A percentile compares a stretch with the other conserved stretches of the same genome.
Conservation (phyloP, 2,329 filamentous ascomycete species). For the Monosporascus sp. region DNA sequence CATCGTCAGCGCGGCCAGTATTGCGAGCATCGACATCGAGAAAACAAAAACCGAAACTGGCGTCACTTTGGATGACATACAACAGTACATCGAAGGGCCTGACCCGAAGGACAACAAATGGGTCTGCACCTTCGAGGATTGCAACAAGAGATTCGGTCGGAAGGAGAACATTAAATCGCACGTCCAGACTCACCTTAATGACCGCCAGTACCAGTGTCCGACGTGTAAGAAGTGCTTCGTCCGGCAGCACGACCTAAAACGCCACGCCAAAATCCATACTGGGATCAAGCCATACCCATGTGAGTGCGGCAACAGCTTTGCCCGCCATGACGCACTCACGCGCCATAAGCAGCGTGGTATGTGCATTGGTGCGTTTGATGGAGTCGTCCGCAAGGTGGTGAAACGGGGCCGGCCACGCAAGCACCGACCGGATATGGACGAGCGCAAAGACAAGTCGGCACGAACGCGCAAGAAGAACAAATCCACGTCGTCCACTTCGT, state of each 20-base stretch:
- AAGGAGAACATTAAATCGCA: slow-evolving; percentile 99
- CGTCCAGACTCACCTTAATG: slow-evolving; percentile 94
- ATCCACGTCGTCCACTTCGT: slow-evolving; percentile 43
- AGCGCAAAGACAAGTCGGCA: slow-evolving; percentile 52
- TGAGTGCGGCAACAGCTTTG: slow-evolving; percentile 90
- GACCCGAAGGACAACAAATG: slow-evolving; percentile 72
- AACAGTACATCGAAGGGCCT: slow-evolving; percentile 66
- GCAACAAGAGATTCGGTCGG: slow-evolving; percentile 86
- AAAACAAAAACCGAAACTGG: slow-evolving; percentile 71
- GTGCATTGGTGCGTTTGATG: slow-evolving; percentile 93
- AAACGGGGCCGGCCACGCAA: slow-evolving; percentile 62
- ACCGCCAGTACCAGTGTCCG: slow-evolving; percentile 90
- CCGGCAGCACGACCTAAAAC: slow-evolving; percentile 92
- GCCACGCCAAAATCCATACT: slow-evolving; percentile 95
- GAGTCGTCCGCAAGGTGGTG: slow-evolving; percentile 55
- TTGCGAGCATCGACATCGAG: slow-evolving; percentile 58
- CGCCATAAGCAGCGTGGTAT: slow-evolving; percentile 91
- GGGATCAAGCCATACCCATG: slow-evolving; percentile 94
- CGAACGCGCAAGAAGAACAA: slow-evolving; percentile 52
- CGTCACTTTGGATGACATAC: slow-evolving; percentile 79
- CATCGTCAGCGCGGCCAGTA: slow-evolving; percentile 52
- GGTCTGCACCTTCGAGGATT: slow-evolving; percentile 71
- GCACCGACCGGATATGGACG: slow-evolving; percentile 51
- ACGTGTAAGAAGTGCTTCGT: slow-evolving; percentile 95
- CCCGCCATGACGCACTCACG: slow-evolving; percentile 89